phyloP scores from a whole-genome alignment of 2,329 filamentous ascomycete species.

The Coniochaeta prunicola region DNA sequence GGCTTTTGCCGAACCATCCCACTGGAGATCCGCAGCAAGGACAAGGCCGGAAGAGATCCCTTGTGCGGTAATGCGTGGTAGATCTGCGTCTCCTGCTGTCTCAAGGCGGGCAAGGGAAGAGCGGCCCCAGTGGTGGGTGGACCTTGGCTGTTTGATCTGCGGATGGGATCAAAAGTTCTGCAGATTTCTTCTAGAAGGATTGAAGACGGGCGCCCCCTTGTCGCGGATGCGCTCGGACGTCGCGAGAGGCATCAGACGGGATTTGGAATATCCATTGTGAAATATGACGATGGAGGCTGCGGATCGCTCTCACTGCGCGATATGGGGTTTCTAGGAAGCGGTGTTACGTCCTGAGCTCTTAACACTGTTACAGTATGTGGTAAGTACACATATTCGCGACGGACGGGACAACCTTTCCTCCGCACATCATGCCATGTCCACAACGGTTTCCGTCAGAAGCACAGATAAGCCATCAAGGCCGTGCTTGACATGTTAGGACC shows the following conservation, averaged over 20 bases:
- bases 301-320: not conserved
- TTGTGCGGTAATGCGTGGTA: not conserved
- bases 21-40: not conserved
- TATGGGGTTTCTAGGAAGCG: not conserved
- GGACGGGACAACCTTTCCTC: not conserved
- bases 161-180: not conserved
- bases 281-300: not conserved
- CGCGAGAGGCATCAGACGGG: not conserved
- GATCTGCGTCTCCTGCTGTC: not conserved
- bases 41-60: not conserved
- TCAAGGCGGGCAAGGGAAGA: not conserved
- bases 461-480: not conserved
- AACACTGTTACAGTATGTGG: not conserved
- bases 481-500: not conserved
- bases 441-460: not conserved
- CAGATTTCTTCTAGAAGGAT: not conserved
- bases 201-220: not conserved
- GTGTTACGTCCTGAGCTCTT: not conserved
- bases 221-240: not conserved
- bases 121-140: not conserved
- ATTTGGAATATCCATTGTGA: not conserved
- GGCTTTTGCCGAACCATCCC: not conserved
- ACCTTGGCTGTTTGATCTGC: not conserved
- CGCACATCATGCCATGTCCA: not conserved
- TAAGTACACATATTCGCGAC: not conserved